These are phyloP conservation scores for Rhodotorula sphaerocarpa DNA, from an alignment of 768 basidiomycete genomes.

Conservation along the genomic window DNA sequence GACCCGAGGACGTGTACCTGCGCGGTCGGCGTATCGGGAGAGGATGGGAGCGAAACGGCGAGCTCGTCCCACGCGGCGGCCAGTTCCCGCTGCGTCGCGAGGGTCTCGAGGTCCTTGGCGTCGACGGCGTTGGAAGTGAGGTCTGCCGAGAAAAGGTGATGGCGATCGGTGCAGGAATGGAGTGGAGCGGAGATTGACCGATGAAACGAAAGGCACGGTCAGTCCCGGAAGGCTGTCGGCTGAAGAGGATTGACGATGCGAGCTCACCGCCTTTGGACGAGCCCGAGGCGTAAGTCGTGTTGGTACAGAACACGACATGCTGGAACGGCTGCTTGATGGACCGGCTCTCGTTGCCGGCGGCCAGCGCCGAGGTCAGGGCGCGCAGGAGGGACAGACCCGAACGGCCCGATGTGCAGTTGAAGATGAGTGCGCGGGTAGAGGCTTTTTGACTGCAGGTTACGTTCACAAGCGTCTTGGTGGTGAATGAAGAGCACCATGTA, in stretches of 20 bases:
- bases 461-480: too few relatives aligned
- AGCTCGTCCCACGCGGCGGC: conserved; percentile 63
- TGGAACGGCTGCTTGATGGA: conserved; percentile 47
- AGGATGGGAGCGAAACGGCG: conserved; percentile 50
- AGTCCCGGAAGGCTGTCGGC: not conserved
- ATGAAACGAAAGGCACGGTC: too few relatives aligned
- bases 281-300: conserved; percentile 86
- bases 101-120: conserved; percentile 55
- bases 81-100: conserved; percentile 69
- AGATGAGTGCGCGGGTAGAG: conserved; percentile 55
- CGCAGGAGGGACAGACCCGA: conserved; percentile 65
- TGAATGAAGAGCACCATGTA: too few relatives aligned
- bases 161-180: too few relatives aligned
- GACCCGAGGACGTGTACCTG: conserved; percentile 73
- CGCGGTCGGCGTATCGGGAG: not conserved
- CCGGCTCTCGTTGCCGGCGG: conserved; percentile 42
- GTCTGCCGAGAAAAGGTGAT: conserved; percentile 46
- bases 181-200: too few relatives aligned
- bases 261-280: conserved; percentile 76
- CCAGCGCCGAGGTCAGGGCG: conserved; percentile 53
- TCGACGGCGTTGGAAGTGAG: conserved; percentile 62
- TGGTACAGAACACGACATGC: conserved; percentile 87
- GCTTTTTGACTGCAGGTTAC: not conserved
- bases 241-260: conserved; percentile 4
- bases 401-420: conserved; percentile 90